Evolutionary conservation across 352 stramenopile genomes (phyloP), one percentile per base, ranked within the genome.

Genomic region (Thraustochytrium striatum): DNA sequence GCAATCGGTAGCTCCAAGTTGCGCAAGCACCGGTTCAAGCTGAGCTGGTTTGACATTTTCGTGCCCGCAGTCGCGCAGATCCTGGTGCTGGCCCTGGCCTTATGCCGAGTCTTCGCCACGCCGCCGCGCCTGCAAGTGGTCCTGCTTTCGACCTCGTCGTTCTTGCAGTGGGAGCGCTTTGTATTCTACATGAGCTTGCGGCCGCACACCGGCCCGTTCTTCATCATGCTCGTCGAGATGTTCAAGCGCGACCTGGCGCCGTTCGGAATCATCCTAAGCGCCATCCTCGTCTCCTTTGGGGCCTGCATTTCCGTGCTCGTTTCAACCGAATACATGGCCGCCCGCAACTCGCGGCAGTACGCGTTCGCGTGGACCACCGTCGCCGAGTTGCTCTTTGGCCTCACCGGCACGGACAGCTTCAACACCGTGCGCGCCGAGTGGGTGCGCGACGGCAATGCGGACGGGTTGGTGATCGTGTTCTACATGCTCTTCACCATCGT

Each of bases 141-240:
- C 33, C 19, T 61, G 5, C 5, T 61, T 36, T 5, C 53, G 9
- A 5, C 19, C 5, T 13, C 5, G 5, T 16, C 5, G 5, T 19
- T 61, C 5, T 16, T 61, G 5, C 53, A 61, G 53, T 61, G 11
- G 5, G 53, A 61, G 53, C 25, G 53, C 5, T 32, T 61, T 61
- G 53, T 61, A 9, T 16, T 5, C 33, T 61, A 61, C 53, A 36
- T 61, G 25, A 16, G 5, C 5, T 19, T 61, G 25, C 25, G 25
- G 25, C 53, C 25, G 25, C 5, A 19, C 25, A 36, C 19, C 53
- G 53, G 53, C 5, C 53, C 53, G 11, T 61, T 61, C 53, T 61
- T 61, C 19, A 61, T 61, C 53, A 61, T 61, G 53, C 33, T 61
- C 5, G 53, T 61, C 5, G 53, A 61, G 53, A 61, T 61, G 53